phyloP scores from a whole-genome alignment of 2,329 filamentous ascomycete species.

The Corynespora cassiicola region DNA sequence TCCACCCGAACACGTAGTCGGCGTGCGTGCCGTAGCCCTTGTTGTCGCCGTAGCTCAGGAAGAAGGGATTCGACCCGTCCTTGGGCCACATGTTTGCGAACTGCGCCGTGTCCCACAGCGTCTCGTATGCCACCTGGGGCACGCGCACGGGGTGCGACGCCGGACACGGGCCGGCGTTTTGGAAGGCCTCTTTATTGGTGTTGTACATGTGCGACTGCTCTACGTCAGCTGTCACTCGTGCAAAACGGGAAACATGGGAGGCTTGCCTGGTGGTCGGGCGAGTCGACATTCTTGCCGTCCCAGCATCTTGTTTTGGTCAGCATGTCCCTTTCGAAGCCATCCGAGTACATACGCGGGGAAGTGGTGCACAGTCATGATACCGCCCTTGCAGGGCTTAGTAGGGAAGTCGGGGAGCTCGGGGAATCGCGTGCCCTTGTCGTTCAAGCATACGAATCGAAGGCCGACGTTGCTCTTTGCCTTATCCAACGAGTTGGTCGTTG shows the following conservation, averaged over 20 bases:
- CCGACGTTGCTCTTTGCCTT: slow-evolving; percentile 25
- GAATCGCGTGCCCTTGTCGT: slow-evolving; percentile 35
- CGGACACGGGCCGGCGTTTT: slow-evolving; percentile 26
- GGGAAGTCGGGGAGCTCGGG: slow-evolving; percentile 35
- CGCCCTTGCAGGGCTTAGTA: slow-evolving; percentile 27
- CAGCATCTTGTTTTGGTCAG: slow-evolving; percentile 58
- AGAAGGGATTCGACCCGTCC: slow-evolving; percentile 25
- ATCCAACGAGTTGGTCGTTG: slow-evolving; percentile 31
- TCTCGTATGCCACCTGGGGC: slow-evolving; percentile 35
- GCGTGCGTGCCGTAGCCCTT: slow-evolving; percentile 31
- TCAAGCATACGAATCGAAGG: slow-evolving; percentile 34
- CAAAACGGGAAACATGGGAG: neutral
- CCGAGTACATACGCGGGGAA: slow-evolving; percentile 25
- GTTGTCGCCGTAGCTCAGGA: slow-evolving; percentile 23
- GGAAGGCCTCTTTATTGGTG: slow-evolving; percentile 28
- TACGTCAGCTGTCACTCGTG: too few relatives aligned
- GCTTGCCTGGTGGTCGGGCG: slow-evolving; percentile 58
- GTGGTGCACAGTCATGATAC: slow-evolving; percentile 36
- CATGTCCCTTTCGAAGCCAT: too few relatives aligned
- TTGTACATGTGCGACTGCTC: slow-evolving; percentile 32
- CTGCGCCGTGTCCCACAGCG: slow-evolving; percentile 37
- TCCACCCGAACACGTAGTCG: slow-evolving; percentile 35
- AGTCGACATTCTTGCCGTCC: slow-evolving; percentile 65
- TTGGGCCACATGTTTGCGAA: slow-evolving; percentile 35
- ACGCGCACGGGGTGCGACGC: slow-evolving; percentile 31